A percentile compares a stretch with the other conserved stretches of the same genome.
Evolutionary conservation across 2,329 filamentous ascomycete species (phyloP).

Genomic region (Gnomoniopsis sp.): DNA sequence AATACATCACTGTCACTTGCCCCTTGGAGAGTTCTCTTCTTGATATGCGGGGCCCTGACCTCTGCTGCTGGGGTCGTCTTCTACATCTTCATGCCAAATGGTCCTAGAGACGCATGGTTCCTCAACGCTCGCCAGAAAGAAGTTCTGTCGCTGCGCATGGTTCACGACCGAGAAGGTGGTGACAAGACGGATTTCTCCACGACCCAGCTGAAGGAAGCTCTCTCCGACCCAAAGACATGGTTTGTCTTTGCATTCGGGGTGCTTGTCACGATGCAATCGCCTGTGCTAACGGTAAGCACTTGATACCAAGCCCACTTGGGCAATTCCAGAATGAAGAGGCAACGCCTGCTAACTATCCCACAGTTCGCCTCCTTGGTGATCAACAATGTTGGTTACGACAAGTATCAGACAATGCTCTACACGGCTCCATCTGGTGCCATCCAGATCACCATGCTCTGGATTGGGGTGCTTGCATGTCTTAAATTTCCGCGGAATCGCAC

Average conservation of each 20-base stretch:
- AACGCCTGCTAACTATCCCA: conserved; percentile 7
- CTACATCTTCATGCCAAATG: conserved; percentile 42
- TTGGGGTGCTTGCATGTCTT: conserved; percentile 37
- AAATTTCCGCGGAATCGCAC: conserved; percentile 36
- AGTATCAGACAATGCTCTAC: conserved; percentile 43
- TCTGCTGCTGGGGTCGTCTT: conserved; percentile 39
- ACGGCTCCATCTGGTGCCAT: conserved; percentile 45
- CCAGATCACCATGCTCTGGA: conserved; percentile 42
- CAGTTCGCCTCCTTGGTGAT: conserved; percentile 49
- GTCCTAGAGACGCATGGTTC: conserved; percentile 47
- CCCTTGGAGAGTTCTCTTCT: conserved; percentile 45
- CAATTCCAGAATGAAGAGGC: too few relatives aligned
- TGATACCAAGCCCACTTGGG: not conserved
- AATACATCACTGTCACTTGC: conserved; percentile 33
- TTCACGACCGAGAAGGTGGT: conserved; percentile 29
- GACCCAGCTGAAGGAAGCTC: conserved; percentile 39
- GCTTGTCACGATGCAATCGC: conserved; percentile 42
- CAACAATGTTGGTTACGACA: conserved; percentile 40
- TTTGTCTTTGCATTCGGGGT: conserved; percentile 43
- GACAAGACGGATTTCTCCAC: conserved; percentile 40
- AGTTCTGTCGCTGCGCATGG: conserved; percentile 34
- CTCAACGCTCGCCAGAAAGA: conserved; percentile 39
- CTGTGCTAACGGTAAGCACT: conserved; percentile 36
- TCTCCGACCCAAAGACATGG: conserved; percentile 41
- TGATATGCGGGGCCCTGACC: conserved; percentile 48